phyloP scores from a whole-genome alignment of 1,284 basidiomycete genomes.

The Ustilago vetiveriae region DNA sequence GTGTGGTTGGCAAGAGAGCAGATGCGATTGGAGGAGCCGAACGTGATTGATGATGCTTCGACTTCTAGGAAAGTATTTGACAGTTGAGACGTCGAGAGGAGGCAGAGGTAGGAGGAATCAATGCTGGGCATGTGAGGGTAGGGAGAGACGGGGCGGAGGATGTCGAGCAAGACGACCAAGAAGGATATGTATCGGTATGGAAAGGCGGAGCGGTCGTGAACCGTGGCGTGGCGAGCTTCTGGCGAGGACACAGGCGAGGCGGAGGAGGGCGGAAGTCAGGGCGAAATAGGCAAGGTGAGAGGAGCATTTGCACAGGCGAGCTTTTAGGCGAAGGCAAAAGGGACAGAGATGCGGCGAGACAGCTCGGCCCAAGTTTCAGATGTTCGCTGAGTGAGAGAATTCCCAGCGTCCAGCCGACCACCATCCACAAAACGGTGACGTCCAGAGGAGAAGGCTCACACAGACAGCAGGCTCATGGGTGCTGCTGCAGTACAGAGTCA shows the following conservation, averaged over 20 bases:
- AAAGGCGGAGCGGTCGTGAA: no score
- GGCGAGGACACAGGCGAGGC: no score
- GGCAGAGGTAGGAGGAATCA: no score
- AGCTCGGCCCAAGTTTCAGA: not conserved
- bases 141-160: constrained; percentile 9
- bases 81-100: no score
- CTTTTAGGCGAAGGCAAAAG: constrained; percentile 2
- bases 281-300: not conserved
- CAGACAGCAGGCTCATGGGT: not conserved
- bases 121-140: no score
- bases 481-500: not conserved
- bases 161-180: not conserved
- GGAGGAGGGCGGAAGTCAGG: constrained; percentile 9
- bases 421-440: constrained; percentile 11
- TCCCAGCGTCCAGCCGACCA: not conserved
- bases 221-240: no score
- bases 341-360: not conserved
- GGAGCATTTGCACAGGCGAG: constrained; percentile 2
- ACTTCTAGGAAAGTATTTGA: no score
- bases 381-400: constrained; percentile 1
- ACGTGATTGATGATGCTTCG: no score
- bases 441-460: not conserved
- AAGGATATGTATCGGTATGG: no score
- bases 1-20: no score
- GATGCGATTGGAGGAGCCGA: no score